Evolutionary conservation across 129 eudicot species (phyloP).

Genomic region (Saposhnikovia divaricata): DNA sequence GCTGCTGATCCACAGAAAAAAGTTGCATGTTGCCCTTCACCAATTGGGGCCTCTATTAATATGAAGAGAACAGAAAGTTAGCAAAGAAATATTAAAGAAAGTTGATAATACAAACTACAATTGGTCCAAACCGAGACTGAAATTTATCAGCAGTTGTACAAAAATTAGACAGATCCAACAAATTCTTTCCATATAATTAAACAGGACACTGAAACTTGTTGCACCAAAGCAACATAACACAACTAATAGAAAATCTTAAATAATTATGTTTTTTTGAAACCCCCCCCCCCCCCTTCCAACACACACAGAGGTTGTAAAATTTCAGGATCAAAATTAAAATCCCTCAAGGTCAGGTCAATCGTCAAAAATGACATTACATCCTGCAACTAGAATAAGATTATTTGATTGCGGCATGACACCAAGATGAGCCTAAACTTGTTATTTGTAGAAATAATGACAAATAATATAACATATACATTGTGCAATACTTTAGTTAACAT

Average conservation of each 20-base stretch:
- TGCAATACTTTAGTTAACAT: not conserved
- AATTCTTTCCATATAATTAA: not conserved
- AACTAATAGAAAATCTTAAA: not conserved
- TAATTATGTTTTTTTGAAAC: not conserved
- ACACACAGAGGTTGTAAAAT: not conserved
- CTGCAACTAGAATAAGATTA: not conserved
- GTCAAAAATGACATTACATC: not conserved
- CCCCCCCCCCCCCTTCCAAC: not conserved
- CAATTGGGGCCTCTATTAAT: conserved; percentile 71
- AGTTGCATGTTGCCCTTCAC: conserved; percentile 96
- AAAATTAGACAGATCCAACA: not conserved
- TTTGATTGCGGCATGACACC: not conserved
- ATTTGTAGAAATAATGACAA: not conserved
- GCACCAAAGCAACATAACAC: not conserved
- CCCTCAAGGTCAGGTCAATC: not conserved
- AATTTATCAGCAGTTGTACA: not conserved
- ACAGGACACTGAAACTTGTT: not conserved
- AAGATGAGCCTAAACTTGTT: not conserved
- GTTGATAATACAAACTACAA: too few relatives aligned
- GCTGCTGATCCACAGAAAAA: conserved; percentile 84
- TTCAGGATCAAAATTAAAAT: not conserved
- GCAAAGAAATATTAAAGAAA: not conserved
- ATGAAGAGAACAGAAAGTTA: conserved; percentile 1
- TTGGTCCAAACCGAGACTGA: not conserved
- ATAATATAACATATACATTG: not conserved